Conservation (phyloP, 192 early-diverging fungal genomes). For the Lobosporangium transversale region DNA sequence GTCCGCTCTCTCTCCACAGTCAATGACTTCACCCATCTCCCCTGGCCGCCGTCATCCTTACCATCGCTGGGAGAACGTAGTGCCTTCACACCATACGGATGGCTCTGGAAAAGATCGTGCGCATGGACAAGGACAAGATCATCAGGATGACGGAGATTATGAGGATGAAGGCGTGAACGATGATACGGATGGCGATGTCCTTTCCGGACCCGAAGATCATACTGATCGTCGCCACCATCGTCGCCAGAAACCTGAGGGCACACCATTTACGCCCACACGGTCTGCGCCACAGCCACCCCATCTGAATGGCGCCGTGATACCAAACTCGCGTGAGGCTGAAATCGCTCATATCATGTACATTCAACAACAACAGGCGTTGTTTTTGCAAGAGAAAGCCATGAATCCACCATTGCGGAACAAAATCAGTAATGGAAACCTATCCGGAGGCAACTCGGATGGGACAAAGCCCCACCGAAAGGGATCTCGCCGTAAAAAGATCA, state of each 20-base stretch:
- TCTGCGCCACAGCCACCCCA: slow-evolving; percentile 39
- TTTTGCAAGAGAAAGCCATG: slow-evolving; percentile 50
- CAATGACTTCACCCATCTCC: slow-evolving; percentile 26
- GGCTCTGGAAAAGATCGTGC: slow-evolving; percentile 11
- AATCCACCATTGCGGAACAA: slow-evolving; percentile 37
- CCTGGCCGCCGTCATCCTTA: slow-evolving; percentile 40
- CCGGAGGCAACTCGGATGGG: slow-evolving; percentile 30
- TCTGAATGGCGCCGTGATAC: slow-evolving; percentile 6
- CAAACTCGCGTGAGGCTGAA: slow-evolving; percentile 44
- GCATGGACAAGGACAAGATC: slow-evolving; percentile 46
- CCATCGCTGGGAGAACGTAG: slow-evolving; percentile 30
- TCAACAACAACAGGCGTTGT: slow-evolving; percentile 50
- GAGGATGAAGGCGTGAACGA: slow-evolving; percentile 47
- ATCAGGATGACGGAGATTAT: slow-evolving; percentile 48
- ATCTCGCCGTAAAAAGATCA: slow-evolving; percentile 48
- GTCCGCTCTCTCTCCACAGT: slow-evolving; percentile 25
- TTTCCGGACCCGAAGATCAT: slow-evolving; percentile 49
- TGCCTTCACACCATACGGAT: slow-evolving; percentile 6
- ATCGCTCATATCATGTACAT: slow-evolving; percentile 53
- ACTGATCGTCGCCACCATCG: slow-evolving; percentile 13
- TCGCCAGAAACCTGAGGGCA: slow-evolving; percentile 9
- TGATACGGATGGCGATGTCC: slow-evolving; percentile 40
- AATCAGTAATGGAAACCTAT: slow-evolving; percentile 44
- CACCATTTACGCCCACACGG: slow-evolving; percentile 35
- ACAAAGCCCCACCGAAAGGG: slow-evolving; percentile 30